Conservation (phyloP, 306 rosid species). For the Ammopiptanthus mongolicus region DNA sequence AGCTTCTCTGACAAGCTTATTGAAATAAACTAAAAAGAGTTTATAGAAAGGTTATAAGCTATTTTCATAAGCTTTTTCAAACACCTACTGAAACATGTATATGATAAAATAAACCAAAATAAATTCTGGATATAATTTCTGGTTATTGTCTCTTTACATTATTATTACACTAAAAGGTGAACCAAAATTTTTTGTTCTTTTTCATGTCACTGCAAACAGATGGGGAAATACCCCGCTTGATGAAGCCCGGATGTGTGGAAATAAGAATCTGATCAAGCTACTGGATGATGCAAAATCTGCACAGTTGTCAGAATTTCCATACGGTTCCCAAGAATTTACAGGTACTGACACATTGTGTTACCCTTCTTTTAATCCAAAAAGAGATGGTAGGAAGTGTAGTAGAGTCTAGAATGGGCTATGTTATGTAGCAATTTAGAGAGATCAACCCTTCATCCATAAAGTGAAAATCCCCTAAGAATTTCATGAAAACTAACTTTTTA, state of each 20-base stretch:
- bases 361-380: background rate
- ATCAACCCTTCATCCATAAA: background rate
- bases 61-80: no score
- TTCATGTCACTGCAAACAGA: conserved; percentile 37
- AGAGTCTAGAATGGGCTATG: background rate
- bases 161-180: background rate
- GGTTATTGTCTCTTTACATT: background rate
- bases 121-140: background rate
- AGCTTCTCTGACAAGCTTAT: no score
- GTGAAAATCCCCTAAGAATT: background rate
- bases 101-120: no score
- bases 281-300: conserved; percentile 71
- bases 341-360: conserved; percentile 34
- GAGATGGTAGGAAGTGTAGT: background rate
- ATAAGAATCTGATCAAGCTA: conserved; percentile 68
- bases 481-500: background rate
- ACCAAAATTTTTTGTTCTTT: background rate
- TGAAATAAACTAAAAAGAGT: no score
- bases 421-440: background rate
- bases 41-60: no score
- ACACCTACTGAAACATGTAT: no score
- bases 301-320: conserved; percentile 52
- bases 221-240: conserved; percentile 96
- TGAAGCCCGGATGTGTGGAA: conserved; percentile 81
- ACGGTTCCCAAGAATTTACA: conserved; percentile 36